Evolutionary conservation across 2,329 filamentous ascomycete genomes (phyloP), one percentile per base, ranked within the genome.

Genomic region (Aspergillus sp.): DNA sequence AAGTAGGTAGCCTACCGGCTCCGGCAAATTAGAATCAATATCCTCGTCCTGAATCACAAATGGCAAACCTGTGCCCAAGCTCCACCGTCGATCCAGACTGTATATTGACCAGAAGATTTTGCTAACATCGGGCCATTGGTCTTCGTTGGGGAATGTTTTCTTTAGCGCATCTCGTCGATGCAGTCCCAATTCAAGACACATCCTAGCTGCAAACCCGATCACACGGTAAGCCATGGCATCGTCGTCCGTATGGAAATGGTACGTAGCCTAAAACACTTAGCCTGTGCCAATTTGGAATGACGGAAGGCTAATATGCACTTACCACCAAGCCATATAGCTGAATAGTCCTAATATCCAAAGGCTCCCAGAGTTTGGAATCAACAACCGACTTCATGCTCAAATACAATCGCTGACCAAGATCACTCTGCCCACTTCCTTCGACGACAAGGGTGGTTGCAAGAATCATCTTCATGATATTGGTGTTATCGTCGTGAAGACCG

Each of bases 61-160:
- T 0, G 90, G 90, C 65, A 95, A 78, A 0, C 90, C 90, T 0
- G 88, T 90, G n/a, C 85, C 87, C 57, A 95, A 88, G 53, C 86
- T 89, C 89, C 89, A 95, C 44, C 90, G 78, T 35, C 89, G 78
- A 63, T 95, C 90, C 35, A 95, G 74, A 3, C 90, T 84, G 61
- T 93, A 95, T 15, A 90, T 83, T 1, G 85, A 83, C 90, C 88
- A 96, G 66, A 94, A 95, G 12, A 88, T 80, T 44, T 84, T 81
- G 23, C 87, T 76, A 0, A 86, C 83, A 44, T 81, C 77, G 44
- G 77, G 74, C 43, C 87, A 79, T 52, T 90, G 85, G 38, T 82
- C 75, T 41, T 87, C 82, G 53, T 86, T 80, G 6, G 76, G 69
- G 42, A 91, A 88, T 15, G 76, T 74, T 49, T 79, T 81, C 46